Base-by-base conservation (phyloP, 2,329 filamentous ascomycete species). In the Stromatinia cepivora region DNA sequence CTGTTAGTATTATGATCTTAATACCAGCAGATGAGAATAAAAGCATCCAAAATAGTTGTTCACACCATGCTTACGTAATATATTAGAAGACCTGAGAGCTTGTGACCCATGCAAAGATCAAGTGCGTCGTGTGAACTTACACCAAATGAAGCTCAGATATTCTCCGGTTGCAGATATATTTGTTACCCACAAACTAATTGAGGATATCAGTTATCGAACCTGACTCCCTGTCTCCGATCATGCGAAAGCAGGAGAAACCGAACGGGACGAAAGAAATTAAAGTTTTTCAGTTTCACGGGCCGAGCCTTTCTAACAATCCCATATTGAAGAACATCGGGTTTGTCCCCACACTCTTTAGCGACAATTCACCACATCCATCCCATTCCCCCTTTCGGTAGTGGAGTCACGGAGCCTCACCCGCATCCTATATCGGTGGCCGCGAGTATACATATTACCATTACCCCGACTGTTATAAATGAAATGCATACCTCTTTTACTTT, bases 361-460 rank as follows among this genome's bases (percentile, higher is more conserved):
- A 58, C 42, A 67, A 22, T 9, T 59, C 42, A 59, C 42, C 25
- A 50, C 42, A 57, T 59, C 31, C 42, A 42, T 59, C 65, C 42
- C n/a, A 46, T n/a, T 59, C 22, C 65, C 54, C 52, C 36, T 69
- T 69, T 52, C 22, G 34, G 65, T n/a, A 48, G 50, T 46, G 62
- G 66, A 69, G 66, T 69, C 31, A 56, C 66, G 66, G 66, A 69
- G 42, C 13, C 46, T 31, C 25, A 48, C 11, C 45, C 28, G 45
- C 25, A 20, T 48, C 61, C 36, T 64, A 36, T 67, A 67, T 58
- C 54, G 36, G 65, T 59, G 52, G 65, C 39, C 39, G 34, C 31
- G 39, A 46, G 42, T 59, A 67, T 34, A 59, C 54, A 63, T 69
- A 64, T 64, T 28, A 31, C 25, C 34, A 69, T 64, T 64, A 64